A percentile compares a stretch with the other conserved stretches of the same genome.
phyloP scores from a whole-genome alignment of 83 land plant genomes.

The Picea abies region DNA sequence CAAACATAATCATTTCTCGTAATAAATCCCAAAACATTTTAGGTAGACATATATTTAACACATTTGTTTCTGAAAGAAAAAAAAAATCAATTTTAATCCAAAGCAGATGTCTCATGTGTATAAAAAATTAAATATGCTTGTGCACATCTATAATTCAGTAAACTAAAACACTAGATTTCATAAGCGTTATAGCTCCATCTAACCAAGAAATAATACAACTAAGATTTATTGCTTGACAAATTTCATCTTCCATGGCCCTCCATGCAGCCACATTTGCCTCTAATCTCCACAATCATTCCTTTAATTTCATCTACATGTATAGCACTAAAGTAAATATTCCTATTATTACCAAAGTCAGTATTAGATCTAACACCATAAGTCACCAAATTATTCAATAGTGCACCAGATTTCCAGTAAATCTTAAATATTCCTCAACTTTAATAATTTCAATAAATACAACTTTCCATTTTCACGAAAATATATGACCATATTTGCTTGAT shows the following conservation, averaged over 20 bases:
- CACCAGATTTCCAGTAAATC: background rate
- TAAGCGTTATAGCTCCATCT: background rate
- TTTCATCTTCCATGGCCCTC: constrained; percentile 25
- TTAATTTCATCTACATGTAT: background rate
- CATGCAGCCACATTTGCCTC: constrained; percentile 11
- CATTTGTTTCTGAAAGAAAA: background rate
- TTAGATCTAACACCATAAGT: background rate
- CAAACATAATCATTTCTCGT: no score
- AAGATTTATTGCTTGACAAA: constrained; percentile 19
- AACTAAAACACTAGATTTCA: background rate
- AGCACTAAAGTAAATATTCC: background rate
- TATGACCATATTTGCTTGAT: no score
- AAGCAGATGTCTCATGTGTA: background rate
- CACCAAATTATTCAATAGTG: background rate
- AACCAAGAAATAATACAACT: background rate
- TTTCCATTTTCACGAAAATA: no score
- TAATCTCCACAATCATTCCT: constrained; percentile 13
- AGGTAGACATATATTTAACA: no score
- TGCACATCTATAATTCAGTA: background rate
- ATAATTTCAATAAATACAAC: no score
- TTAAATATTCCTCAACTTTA: background rate
- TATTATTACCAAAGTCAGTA: background rate
- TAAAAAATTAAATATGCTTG: background rate
- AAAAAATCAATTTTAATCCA: background rate
- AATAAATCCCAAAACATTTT: no score